phyloP scores from a whole-genome alignment of 352 stramenopile genomes.

The Globisporangium rhizosaccharum region DNA sequence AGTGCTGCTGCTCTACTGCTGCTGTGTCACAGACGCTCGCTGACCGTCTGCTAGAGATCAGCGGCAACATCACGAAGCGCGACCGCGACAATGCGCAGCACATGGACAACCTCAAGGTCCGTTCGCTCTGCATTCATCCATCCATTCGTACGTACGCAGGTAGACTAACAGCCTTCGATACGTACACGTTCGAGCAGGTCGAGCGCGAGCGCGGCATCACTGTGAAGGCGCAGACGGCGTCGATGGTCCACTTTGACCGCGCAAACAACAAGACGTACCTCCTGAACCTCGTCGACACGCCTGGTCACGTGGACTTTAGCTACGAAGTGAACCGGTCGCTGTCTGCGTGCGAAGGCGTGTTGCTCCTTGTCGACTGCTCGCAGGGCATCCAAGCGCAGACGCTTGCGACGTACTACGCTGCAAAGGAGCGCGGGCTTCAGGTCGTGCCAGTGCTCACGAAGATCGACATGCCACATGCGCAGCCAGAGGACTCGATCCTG shows the following conservation, averaged over 20 bases:
- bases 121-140: neutral
- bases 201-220: slow-evolving; percentile 98
- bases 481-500: slow-evolving; percentile 88
- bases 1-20: neutral
- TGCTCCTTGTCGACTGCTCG: slow-evolving; percentile 97
- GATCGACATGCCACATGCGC: slow-evolving; percentile 95
- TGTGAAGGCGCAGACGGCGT: slow-evolving; percentile 97
- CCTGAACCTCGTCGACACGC: slow-evolving; percentile 97
- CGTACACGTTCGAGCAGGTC: slow-evolving; percentile 43
- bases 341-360: slow-evolving; percentile 94
- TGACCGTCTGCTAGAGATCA: slow-evolving; percentile 87
- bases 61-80: slow-evolving; percentile 85
- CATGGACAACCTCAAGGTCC: slow-evolving; percentile 89
- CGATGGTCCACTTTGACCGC: slow-evolving; percentile 89
- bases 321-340: slow-evolving; percentile 97
- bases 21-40: slow-evolving; percentile 59
- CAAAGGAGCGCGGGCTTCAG: slow-evolving; percentile 95
- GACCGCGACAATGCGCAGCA: slow-evolving; percentile 82
- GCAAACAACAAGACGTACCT: slow-evolving; percentile 82
- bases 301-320: slow-evolving; percentile 97
- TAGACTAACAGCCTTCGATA: neutral
- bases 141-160: neutral
- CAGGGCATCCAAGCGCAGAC: slow-evolving; percentile 99
- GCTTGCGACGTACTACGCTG: slow-evolving; percentile 93
- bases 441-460: slow-evolving; percentile 97